Conservation (phyloP, 1,284 basidiomycete species). For the Ganoderma leucocontextum region DNA sequence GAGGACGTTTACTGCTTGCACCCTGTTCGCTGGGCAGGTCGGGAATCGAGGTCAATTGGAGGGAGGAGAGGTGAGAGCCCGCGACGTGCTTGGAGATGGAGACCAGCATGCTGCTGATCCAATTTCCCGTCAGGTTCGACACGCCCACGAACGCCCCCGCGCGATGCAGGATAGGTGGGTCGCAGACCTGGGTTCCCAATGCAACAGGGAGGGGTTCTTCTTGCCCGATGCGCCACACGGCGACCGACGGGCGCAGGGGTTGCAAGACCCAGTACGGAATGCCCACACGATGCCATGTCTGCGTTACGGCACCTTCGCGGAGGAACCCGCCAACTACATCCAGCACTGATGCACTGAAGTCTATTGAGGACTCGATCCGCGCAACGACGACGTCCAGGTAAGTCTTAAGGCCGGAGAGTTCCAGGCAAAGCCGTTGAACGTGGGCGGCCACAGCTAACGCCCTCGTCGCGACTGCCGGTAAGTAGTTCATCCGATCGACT, state of each 20-base stretch:
- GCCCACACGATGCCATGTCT: neutral
- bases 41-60: neutral
- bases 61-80: neutral
- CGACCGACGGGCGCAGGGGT: neutral
- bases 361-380: neutral
- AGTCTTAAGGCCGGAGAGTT: neutral
- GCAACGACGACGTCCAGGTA: neutral
- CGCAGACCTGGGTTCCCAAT: neutral
- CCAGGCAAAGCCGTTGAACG: neutral
- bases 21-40: neutral
- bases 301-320: neutral
- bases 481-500: neutral
- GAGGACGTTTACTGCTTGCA: neutral
- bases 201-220: neutral
- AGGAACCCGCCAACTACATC: neutral
- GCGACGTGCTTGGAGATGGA: neutral
- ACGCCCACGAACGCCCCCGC: neutral
- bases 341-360: neutral
- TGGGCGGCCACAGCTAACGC: neutral
- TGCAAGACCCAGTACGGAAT: neutral
- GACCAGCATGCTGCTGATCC: neutral
- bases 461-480: neutral
- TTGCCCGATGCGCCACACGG: neutral
- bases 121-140: neutral
- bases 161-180: neutral